Evolutionary conservation across 257 asterid genomes (phyloP), one percentile per base, ranked within the genome.

Genomic region (Solanum sitiens): DNA sequence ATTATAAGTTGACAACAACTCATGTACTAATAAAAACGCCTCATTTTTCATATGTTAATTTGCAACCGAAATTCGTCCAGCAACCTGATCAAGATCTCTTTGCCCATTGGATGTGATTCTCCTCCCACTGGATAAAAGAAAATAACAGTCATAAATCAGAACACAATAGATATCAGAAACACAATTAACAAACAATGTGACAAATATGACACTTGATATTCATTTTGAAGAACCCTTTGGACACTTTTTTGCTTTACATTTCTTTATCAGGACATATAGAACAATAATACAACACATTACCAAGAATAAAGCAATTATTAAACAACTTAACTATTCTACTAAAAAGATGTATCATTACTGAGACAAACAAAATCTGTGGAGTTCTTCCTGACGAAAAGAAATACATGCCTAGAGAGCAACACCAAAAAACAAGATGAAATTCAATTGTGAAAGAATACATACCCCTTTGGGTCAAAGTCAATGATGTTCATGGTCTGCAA

Each of bases 51-150:
- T 74, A 77, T 67, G 44, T 83, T 65, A 88, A 71, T 61, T 79
- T 56, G 91, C 94, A 40, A 92, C 94, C 8, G 88, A 95, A 86
- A 95, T 92, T 84, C 95, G 93, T 83, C 99, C 99, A 50, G 99
- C 98, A 83, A 96, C 98, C 88, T 96, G 99, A 85, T 96, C 99
- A 18, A 96, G 98, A 89, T 96, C 99, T 89, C 98, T 83, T 63
- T 91, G 97, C 32, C 99, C 99, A 8, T 91, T 95, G 83, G 98
- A 95, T 70, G 99, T 96, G 92, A 96, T 96, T 84, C 86, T 94
- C 86, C 99, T 92, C 88, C 99, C 99, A 27, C 98, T 96, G 94
- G 11, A 71, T 39, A 87, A 77, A 82, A 25, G 16, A 11, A 79
- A 21, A 20, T 8, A 45, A 30, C 20, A 50, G 44, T 18, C 1